These are phyloP conservation scores for Fremontodendron californicum DNA, from an alignment of 345 rosid genomes.

Conservation along the genomic window DNA sequence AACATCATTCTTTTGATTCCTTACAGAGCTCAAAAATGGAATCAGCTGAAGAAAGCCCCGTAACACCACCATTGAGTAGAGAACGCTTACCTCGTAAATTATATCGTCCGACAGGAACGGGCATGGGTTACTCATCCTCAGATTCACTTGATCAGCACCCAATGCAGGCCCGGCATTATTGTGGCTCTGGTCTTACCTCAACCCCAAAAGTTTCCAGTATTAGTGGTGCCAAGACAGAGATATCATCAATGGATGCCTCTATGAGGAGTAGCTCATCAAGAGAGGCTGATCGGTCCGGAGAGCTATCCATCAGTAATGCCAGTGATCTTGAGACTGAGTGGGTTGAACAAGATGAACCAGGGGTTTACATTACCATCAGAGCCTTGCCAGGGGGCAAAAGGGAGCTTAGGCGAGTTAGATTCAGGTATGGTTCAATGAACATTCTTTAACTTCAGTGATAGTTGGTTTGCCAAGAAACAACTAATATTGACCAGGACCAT, in stretches of 20 bases:
- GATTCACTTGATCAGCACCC: conserved; percentile 70
- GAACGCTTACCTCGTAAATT: conserved; percentile 76
- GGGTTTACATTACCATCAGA: conserved; percentile 95
- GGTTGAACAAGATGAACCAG: conserved; percentile 98
- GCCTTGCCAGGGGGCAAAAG: conserved; percentile 69
- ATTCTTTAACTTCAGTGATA: background rate
- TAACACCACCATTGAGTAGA: conserved; percentile 66
- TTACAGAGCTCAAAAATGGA: conserved; percentile 62
- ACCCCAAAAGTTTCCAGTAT: conserved; percentile 93
- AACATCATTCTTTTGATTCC: conserved; percentile 6
- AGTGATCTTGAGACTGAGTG: conserved; percentile 87
- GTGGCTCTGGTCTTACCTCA: conserved; percentile 72
- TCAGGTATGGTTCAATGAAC: conserved; percentile 56
- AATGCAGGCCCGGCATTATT: conserved; percentile 51
- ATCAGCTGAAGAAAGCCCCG: conserved; percentile 81
- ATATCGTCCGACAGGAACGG: conserved; percentile 61
- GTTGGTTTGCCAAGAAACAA: background rate
- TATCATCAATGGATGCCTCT: conserved; percentile 86
- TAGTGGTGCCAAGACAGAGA: conserved; percentile 86
- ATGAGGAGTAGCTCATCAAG: conserved; percentile 88
- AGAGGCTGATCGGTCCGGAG: conserved; percentile 86
- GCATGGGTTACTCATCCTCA: conserved; percentile 68
- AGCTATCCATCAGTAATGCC: conserved; percentile 80
- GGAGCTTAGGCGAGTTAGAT: conserved; percentile 97
- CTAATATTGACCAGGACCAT: background rate